Base-by-base conservation (phyloP, 2,329 filamentous ascomycete genomes). In the Xylaria sp. region DNA sequence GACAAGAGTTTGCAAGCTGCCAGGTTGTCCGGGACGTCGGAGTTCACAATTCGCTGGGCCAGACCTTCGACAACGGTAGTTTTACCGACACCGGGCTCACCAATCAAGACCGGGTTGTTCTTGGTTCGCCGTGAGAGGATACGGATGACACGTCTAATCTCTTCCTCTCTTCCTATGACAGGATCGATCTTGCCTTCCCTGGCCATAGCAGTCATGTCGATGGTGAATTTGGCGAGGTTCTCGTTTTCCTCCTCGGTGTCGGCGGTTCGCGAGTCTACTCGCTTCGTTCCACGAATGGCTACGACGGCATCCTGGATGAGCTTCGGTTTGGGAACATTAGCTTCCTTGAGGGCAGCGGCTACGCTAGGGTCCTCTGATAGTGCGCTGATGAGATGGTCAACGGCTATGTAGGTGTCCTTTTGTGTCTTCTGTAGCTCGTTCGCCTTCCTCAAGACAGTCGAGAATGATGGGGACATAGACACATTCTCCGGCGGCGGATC, bases 81-180 rank as follows among this genome's bases (percentile, higher is more conserved):
- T 86, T 99, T 99, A 79, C 96, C 96, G 28, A 98, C 96, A 90
- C 96, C 96, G 43, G 96, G 95, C 79, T 98, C 94, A 84, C 96
- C 96, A 73, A 99, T 98, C 73, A 99, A 88, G 58, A 98, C 95
- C 1, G 96, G 96, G 82, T 99, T 99, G 86, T 99, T 98, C 88
- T 98, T 98, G 71, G 95, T 98, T 78, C 95, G 89, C 79, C 96
- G 88, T 43, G 94, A 97, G 71, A 98, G 85, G 72, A 98, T 98
- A 67, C 95, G 91, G 74, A 98, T 90, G 28, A 97, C 94, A 77
- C 95, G 88, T 77, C 95, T 88, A 76, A 98, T 98, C 80, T 98
- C 96, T 78, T 98, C 95, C 80, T 98, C 95, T 82, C 95, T 89
- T 51, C 95, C 95, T 82, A 98, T 98, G 80, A 98, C 95, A 2